Percentiles rank a stretch among this genome's conserved stretches.
These are phyloP conservation scores for Lasiodiplodia citricola DNA, from an alignment of 2,329 filamentous ascomycete species.

Conservation along the genomic window DNA sequence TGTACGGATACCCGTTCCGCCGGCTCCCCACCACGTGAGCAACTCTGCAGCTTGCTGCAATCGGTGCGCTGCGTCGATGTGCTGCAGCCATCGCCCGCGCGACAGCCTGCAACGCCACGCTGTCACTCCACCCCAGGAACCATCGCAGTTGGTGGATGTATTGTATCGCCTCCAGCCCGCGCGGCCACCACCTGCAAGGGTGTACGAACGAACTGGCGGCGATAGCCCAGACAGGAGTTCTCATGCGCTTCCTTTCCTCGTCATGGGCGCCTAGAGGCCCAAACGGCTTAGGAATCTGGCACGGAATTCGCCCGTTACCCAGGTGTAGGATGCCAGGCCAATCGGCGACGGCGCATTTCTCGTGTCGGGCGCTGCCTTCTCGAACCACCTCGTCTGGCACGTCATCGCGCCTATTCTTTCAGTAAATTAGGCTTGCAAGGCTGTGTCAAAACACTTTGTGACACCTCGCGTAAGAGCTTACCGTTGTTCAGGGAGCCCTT, in stretches of 20 bases:
- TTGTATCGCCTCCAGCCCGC: not conserved
- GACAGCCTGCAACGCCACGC: constrained; percentile 7
- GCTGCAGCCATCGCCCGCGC: constrained; percentile 1
- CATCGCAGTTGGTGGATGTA: not conserved
- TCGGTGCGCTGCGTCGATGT: not conserved
- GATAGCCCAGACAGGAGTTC: not conserved
- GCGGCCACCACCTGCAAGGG: not conserved
- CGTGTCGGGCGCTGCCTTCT: not conserved
- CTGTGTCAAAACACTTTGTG: constrained; percentile 21
- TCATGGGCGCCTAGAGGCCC: not conserved
- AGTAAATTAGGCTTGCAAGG: constrained; percentile 4
- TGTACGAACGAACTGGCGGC: constrained; percentile 1
- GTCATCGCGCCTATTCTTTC: constrained; percentile 17
- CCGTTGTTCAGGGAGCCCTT: not conserved
- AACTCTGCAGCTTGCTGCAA: not conserved
- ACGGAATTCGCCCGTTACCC: constrained; percentile 13
- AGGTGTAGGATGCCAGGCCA: not conserved
- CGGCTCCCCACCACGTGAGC: constrained; percentile 5
- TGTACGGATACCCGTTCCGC: not conserved
- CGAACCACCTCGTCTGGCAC: constrained; percentile 2
- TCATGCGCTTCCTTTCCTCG: not conserved
- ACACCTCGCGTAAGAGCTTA: constrained; percentile 17
- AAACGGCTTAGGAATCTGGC: constrained; percentile 2
- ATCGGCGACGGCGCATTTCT: not conserved
- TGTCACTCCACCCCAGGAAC: constrained; percentile 16